Conservation (phyloP, 75 land plant species). For the Pseudotsuga menziesii region DNA sequence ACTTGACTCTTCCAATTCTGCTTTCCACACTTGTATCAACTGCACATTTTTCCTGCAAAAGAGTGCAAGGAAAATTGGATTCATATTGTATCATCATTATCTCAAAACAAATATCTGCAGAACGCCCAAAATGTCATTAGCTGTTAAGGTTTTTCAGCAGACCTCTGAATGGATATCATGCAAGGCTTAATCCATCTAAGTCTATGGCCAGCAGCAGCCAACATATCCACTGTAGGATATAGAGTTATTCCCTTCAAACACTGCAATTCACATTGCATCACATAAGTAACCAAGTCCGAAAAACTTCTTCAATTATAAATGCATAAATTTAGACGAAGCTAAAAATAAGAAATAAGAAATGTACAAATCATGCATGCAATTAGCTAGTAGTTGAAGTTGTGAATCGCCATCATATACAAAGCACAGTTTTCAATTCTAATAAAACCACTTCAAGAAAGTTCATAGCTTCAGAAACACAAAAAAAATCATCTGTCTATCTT, state of each 20-base stretch:
- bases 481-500: no score
- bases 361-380: neutral
- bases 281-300: neutral
- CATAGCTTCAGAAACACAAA: neutral
- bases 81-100: neutral
- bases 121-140: neutral
- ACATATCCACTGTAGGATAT: no score
- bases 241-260: neutral
- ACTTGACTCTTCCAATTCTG: constrained; percentile 11
- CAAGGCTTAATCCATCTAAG: no score
- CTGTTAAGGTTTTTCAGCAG: neutral
- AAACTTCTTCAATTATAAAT: neutral
- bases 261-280: neutral
- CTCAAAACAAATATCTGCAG: neutral
- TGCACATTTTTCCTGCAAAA: constrained; percentile 13
- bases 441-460: neutral
- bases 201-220: no score
- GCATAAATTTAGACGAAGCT: neutral
- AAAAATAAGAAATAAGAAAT: neutral
- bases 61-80: neutral
- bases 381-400: neutral
- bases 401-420: neutral
- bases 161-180: neutral
- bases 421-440: no score
- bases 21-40: constrained; percentile 7